Evolutionary conservation across 2,329 filamentous ascomycete genomes (phyloP).

Genomic region (Fusarium sarcochroum): DNA sequence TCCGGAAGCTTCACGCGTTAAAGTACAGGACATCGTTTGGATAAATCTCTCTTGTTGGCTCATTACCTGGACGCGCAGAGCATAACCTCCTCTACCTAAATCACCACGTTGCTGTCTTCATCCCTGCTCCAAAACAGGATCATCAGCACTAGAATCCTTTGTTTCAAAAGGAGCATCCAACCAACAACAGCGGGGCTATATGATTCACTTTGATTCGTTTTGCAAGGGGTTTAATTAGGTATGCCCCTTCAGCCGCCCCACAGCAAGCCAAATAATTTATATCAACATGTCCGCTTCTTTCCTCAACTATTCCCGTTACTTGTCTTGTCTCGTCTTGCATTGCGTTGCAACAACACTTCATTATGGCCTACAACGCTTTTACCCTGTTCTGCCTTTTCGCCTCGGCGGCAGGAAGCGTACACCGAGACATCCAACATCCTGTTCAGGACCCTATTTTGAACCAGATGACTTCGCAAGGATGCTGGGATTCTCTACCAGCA

Average conservation of each 20-base stretch:
- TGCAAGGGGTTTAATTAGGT: slow-evolving; percentile 3
- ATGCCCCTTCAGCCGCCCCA: no score
- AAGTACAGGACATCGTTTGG: no score
- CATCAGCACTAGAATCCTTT: slow-evolving; percentile 13
- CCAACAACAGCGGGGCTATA: neutral
- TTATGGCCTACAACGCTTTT: slow-evolving; percentile 1
- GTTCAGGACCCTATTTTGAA: neutral
- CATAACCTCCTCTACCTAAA: no score
- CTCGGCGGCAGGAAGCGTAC: neutral
- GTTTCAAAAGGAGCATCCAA: slow-evolving; percentile 3
- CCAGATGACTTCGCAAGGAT: slow-evolving; percentile 29
- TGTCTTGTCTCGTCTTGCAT: neutral
- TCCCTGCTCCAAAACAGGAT: no score
- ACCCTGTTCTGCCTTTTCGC: slow-evolving; percentile 1
- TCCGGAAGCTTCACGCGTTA: no score
- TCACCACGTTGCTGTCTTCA: no score
- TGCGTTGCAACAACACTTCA: neutral
- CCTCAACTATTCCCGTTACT: neutral
- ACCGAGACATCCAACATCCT: slow-evolving; percentile 54
- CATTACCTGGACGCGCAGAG: no score
- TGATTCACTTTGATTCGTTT: slow-evolving; percentile 6
- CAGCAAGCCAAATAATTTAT: neutral
- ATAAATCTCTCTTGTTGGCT: no score
- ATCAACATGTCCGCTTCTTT: neutral
- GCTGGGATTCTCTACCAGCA: slow-evolving; percentile 26